Conservation (phyloP, 176 grass and related monocot species). For the Themeda triandra region DNA sequence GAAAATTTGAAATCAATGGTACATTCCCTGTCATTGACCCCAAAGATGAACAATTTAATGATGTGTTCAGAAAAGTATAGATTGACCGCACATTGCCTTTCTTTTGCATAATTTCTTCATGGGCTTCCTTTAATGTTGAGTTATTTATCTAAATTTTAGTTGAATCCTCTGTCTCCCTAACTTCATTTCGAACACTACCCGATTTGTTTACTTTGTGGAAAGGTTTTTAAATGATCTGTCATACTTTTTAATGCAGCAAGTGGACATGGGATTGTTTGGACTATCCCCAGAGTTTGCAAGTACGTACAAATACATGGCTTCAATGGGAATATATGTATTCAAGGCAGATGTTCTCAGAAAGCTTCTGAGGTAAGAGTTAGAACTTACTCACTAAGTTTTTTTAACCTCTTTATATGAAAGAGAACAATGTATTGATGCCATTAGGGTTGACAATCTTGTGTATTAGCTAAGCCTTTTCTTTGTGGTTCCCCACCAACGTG, state of each 20-base stretch:
- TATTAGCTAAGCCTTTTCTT: not conserved
- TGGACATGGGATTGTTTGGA: slow-evolving; percentile 49
- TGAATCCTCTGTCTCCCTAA: not conserved
- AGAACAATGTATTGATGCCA: not conserved
- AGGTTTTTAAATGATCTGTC: not conserved
- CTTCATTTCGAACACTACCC: not conserved
- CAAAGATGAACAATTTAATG: not conserved
- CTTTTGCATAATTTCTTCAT: slow-evolving; percentile 2
- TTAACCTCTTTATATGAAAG: not conserved
- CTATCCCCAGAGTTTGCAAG: slow-evolving; percentile 45
- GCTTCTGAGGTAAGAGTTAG: slow-evolving; percentile 52
- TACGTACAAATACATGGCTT: slow-evolving; percentile 65
- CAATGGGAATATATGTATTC: slow-evolving; percentile 86
- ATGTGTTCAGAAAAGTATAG: slow-evolving; percentile 11
- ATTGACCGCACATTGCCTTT: not conserved
- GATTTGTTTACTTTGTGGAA: not conserved
- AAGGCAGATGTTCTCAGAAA: slow-evolving; percentile 61
- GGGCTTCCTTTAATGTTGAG: not conserved
- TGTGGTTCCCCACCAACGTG: not conserved
- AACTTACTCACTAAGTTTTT: not conserved
- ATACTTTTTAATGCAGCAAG: slow-evolving; percentile 47
- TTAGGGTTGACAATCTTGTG: not conserved
- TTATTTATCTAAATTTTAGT: no score
- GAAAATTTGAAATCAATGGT: slow-evolving; percentile 77
- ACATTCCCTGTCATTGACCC: not conserved